phyloP scores from a whole-genome alignment of 345 rosid genomes.

The Mercurialis annua region DNA sequence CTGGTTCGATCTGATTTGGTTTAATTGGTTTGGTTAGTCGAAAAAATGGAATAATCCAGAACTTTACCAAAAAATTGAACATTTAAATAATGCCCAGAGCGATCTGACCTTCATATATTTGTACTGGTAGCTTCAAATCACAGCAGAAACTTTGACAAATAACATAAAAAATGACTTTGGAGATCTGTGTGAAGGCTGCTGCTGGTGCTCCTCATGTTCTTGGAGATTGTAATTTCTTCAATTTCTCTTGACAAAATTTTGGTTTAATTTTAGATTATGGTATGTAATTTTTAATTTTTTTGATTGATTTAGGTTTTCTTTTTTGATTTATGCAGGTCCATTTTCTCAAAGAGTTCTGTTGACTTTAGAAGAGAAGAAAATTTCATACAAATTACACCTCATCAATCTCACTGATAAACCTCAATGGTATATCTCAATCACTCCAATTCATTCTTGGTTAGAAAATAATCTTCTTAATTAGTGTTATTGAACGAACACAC shows the following conservation, averaged over 20 bases:
- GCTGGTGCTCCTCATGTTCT: slow-evolving; percentile 58
- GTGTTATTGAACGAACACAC: too few species aligned
- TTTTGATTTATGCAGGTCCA: slow-evolving; percentile 51
- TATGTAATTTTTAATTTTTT: too few species aligned
- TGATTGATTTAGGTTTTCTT: not conserved
- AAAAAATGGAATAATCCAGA: too few species aligned
- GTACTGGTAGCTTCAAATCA: not conserved
- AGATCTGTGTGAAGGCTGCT: slow-evolving; percentile 86
- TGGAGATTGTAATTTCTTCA: slow-evolving; percentile 65
- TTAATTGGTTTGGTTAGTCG: too few species aligned
- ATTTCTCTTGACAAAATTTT: not conserved
- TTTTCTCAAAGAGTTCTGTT: slow-evolving; percentile 61
- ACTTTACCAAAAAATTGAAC: too few species aligned
- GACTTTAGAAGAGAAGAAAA: slow-evolving; percentile 84
- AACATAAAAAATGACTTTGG: slow-evolving; percentile 64
- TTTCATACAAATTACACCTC: slow-evolving; percentile 55
- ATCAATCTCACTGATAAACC: slow-evolving; percentile 66
- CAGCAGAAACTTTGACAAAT: not conserved
- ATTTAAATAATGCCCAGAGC: not conserved
- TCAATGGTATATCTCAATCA: slow-evolving; percentile 51
- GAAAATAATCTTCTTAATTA: too few species aligned
- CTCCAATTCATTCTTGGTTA: too few species aligned
- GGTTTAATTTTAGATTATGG: not conserved
- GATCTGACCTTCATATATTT: not conserved
- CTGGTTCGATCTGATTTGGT: too few species aligned